These are phyloP conservation scores for Phytophthora melonis DNA, from an alignment of 352 stramenopile species.

Conservation along the genomic window DNA sequence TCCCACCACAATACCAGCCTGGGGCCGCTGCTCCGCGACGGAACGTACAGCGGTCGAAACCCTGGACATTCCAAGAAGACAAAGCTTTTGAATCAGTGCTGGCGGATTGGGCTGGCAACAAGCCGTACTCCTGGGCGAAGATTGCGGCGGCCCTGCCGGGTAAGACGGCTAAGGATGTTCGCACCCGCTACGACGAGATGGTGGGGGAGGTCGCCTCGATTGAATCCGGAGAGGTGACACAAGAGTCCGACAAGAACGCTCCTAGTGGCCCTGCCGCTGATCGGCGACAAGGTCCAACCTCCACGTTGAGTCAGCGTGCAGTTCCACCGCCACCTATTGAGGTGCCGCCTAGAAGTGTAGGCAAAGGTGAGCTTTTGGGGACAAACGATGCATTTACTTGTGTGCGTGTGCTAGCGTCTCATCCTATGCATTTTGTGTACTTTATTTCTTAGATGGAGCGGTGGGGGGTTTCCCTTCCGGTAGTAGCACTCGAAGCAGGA, in stretches of 20 bases:
- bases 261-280: background rate
- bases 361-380: slow-evolving; percentile 43
- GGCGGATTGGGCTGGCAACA: slow-evolving; percentile 61
- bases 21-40: slow-evolving; percentile 26
- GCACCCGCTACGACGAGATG: slow-evolving; percentile 78
- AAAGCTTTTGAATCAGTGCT: slow-evolving; percentile 82
- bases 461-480: slow-evolving; percentile 25
- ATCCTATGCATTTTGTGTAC: slow-evolving; percentile 20
- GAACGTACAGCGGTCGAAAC: slow-evolving; percentile 45
- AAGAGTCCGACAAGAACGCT: slow-evolving; percentile 10
- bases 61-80: slow-evolving; percentile 87
- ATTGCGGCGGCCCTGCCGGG: slow-evolving; percentile 74
- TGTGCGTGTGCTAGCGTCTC: slow-evolving; percentile 26
- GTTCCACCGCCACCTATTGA: slow-evolving; percentile 74
- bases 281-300: slow-evolving; percentile 26
- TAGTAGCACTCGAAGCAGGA: slow-evolving; percentile 39
- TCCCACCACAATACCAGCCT: slow-evolving; percentile 18
- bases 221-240: slow-evolving; percentile 39
- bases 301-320: slow-evolving; percentile 60
- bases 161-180: slow-evolving; percentile 81
- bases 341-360: slow-evolving; percentile 45
- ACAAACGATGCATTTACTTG: background rate
- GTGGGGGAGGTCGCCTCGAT: slow-evolving; percentile 77
- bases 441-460: slow-evolving; percentile 30
- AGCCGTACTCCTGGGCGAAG: slow-evolving; percentile 83